Percentiles rank a stretch among this genome's conserved stretches.
Conservation (phyloP, 768 basidiomycete species). For the Termitomyces sp. region DNA sequence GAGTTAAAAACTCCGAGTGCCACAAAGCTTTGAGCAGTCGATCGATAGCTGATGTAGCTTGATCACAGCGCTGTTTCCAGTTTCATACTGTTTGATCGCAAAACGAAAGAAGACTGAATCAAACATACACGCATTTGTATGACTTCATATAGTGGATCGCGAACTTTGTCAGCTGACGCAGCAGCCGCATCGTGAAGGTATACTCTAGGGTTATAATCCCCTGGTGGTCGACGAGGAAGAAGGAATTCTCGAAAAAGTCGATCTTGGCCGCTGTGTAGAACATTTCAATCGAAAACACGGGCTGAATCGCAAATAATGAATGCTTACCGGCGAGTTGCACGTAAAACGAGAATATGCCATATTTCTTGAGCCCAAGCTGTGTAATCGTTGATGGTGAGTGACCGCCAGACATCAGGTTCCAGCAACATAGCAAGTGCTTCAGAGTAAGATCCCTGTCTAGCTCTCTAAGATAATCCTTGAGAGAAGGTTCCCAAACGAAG, state of each 20-base stretch:
- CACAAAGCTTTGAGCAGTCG: conserved; percentile 68
- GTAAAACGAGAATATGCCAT: conserved; percentile 71
- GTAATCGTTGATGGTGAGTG: conserved; percentile 60
- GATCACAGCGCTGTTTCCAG: conserved; percentile 49
- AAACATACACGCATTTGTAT: conserved; percentile 40
- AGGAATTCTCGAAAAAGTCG: conserved; percentile 64
- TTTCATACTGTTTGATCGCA: not conserved
- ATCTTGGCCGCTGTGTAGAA: conserved; percentile 48
- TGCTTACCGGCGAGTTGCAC: conserved; percentile 72
- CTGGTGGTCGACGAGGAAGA: conserved; percentile 51
- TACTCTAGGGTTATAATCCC: conserved; percentile 47
- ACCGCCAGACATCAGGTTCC: conserved; percentile 65
- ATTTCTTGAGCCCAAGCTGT: conserved; percentile 69
- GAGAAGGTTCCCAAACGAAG: not conserved
- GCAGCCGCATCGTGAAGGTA: conserved; percentile 45
- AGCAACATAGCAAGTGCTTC: conserved; percentile 58
- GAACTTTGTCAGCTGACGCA: conserved; percentile 34
- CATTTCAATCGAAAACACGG: not conserved
- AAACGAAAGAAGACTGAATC: not conserved
- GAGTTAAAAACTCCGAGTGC: conserved; percentile 75
- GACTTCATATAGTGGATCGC: conserved; percentile 39
- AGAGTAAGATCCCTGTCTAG: conserved; percentile 63
- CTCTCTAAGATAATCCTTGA: conserved; percentile 36
- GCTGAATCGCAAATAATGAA: conserved; percentile 17
- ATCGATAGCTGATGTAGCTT: conserved; percentile 58